Base-by-base conservation (phyloP, 768 basidiomycete species). In the Obba rivulosa region DNA sequence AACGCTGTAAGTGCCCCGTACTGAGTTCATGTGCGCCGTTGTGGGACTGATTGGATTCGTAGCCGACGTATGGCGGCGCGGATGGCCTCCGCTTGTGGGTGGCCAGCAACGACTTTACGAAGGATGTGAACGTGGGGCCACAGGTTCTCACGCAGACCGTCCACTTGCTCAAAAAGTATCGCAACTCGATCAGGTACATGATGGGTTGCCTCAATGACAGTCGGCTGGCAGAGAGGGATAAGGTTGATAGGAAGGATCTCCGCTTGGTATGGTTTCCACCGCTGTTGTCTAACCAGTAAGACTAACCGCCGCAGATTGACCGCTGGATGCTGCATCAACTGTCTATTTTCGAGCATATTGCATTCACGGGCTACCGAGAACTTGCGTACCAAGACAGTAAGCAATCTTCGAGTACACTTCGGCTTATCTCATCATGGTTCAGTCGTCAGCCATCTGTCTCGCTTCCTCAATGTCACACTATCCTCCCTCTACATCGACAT, bases 401-500 rank as follows among this genome's bases (percentile, higher is more conserved):
- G 62, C 55, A 22, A 20, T 28, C 21, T 24, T 21, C 43, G 40
- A 8, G 25, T 7, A 34, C 7, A 20, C n/a, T 28, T 34, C 24
- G 25, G n/a, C n/a, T n/a, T n/a, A n/a, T n/a, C n/a, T n/a, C n/a
- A n/a, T n/a, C 28, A 31, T 31, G 28, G 13, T 31, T 31, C 28
- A 31, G 13, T 31, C 7, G 13, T 31, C 28, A 31, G n/a, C n/a
- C 21, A 0, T 4, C 16, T 95, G 11, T 78, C 76, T 34, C 79
- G 84, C 54, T 97, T 96, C 54, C 78, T 83, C 23, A 92, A 91
- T 58, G 75, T 82, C 50, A 89, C 87, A 0, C 74, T 97, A 18
- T 97, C 95, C 0, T 85, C 92, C 0, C 69, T 95, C 25, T 98
- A 97, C 66, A 90, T 97, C 53, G 92, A 94, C 59, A 82, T 89